phyloP scores from a whole-genome alignment of 306 rosid genomes.

The Sechiopsis laciniata region DNA sequence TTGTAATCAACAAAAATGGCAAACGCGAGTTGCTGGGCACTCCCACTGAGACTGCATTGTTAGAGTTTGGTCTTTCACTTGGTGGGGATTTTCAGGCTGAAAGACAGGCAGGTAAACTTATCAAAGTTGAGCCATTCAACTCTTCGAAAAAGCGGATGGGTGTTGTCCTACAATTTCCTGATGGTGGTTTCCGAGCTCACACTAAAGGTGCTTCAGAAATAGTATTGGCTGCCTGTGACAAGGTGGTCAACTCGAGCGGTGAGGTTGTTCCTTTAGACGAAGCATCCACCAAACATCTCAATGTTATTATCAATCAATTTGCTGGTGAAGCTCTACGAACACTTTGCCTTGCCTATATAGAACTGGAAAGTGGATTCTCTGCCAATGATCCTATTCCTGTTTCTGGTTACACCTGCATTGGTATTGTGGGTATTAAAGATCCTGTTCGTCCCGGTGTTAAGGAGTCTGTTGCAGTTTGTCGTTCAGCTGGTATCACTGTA shows the following conservation, averaged over 20 bases:
- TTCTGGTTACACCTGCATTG: constrained; percentile 79
- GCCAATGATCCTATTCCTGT: constrained; percentile 54
- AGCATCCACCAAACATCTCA: constrained; percentile 51
- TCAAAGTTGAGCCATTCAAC: constrained; percentile 95
- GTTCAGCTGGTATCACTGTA: constrained; percentile 88
- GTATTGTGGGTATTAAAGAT: constrained; percentile 91
- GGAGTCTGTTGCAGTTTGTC: constrained; percentile 87
- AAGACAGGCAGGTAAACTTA: constrained; percentile 50
- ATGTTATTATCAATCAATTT: constrained; percentile 56
- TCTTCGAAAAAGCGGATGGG: constrained; percentile 83
- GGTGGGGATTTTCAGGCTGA: constrained; percentile 74
- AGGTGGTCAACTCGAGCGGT: constrained; percentile 64
- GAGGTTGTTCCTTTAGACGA: constrained; percentile 75
- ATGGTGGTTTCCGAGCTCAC: constrained; percentile 72
- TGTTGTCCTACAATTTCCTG: constrained; percentile 67
- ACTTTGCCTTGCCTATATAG: constrained; percentile 79
- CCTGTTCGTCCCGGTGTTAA: constrained; percentile 96
- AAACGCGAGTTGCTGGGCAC: constrained; percentile 72
- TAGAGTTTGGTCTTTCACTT: constrained; percentile 74
- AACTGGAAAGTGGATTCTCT: constrained; percentile 63
- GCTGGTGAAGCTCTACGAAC: constrained; percentile 92
- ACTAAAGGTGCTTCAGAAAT: constrained; percentile 96
- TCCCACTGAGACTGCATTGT: constrained; percentile 81
- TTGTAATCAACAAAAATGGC: constrained; percentile 64
- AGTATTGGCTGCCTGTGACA: constrained; percentile 76